A percentile compares a stretch with the other conserved stretches of the same genome.
Conservation (phyloP, 352 stramenopile genomes). For the Globisporangium lucens region DNA sequence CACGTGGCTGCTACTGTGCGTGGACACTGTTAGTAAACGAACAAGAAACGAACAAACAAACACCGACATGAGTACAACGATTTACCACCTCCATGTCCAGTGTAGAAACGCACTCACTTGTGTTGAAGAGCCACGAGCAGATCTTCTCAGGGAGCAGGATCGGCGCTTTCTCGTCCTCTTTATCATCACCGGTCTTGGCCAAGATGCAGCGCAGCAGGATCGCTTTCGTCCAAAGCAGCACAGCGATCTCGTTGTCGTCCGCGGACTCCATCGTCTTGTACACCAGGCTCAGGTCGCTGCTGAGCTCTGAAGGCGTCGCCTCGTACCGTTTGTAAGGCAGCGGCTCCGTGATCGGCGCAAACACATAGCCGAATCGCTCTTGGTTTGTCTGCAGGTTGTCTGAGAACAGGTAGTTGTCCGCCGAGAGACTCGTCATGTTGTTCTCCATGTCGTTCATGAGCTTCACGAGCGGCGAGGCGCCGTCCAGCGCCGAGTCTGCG, state of each 20-base stretch:
- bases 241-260: slow-evolving; percentile 44
- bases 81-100: neutral
- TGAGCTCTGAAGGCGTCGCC: slow-evolving; percentile 48
- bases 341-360: slow-evolving; percentile 69
- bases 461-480: slow-evolving; percentile 41
- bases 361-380: slow-evolving; percentile 84
- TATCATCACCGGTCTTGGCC: slow-evolving; percentile 15
- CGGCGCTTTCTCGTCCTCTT: neutral
- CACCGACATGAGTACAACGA: slow-evolving; percentile 1
- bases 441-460: slow-evolving; percentile 69
- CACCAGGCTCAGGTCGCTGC: slow-evolving; percentile 49
- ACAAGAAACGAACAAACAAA: slow-evolving; percentile 4
- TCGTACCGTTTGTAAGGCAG: slow-evolving; percentile 56
- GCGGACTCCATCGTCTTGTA: slow-evolving; percentile 63
- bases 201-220: slow-evolving; percentile 60
- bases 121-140: slow-evolving; percentile 74
- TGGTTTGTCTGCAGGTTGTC: slow-evolving; percentile 35
- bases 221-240: slow-evolving; percentile 69
- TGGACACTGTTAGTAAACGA: slow-evolving; percentile 50
- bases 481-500: slow-evolving; percentile 14
- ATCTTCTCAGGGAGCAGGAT: slow-evolving; percentile 51
- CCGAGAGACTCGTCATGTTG: slow-evolving; percentile 68
- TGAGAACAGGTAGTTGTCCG: slow-evolving; percentile 58
- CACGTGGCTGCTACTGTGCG: slow-evolving; percentile 62
- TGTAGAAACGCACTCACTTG: slow-evolving; percentile 38